phyloP scores from a whole-genome alignment of 2,329 filamentous ascomycete species.

The Polytolypa hystricis region DNA sequence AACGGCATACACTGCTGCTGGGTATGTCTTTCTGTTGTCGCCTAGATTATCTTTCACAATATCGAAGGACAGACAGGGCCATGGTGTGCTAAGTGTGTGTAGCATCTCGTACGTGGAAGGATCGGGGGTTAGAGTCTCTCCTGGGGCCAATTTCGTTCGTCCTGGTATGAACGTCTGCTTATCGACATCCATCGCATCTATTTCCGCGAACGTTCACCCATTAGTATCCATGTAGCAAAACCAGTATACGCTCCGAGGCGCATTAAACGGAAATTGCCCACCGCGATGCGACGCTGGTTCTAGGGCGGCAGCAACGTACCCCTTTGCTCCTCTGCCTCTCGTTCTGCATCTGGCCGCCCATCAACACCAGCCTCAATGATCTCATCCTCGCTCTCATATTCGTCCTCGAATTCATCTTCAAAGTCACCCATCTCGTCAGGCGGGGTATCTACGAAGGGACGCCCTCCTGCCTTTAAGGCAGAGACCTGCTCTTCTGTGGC shows the following conservation, averaged over 20 bases:
- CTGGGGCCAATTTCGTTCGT: constrained; percentile 77
- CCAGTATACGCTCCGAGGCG: not conserved
- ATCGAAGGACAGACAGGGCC: constrained; percentile 96
- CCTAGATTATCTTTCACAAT: constrained; percentile 77
- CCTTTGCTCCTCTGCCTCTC: constrained; percentile 76
- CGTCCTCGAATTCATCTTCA: constrained; percentile 81
- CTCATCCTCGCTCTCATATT: constrained; percentile 89
- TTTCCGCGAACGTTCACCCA: not conserved
- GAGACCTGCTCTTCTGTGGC: constrained; percentile 38
- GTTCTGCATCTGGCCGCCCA: constrained; percentile 80
- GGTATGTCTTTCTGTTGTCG: constrained; percentile 83
- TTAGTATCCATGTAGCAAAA: not conserved
- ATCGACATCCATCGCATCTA: constrained; percentile 83
- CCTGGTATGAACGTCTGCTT: constrained; percentile 93
- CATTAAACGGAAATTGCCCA: constrained; percentile 12
- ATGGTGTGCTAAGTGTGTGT: constrained; percentile 83
- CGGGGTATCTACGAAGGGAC: constrained; percentile 41
- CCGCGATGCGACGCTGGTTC: constrained; percentile 10
- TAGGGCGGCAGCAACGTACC: constrained; percentile 37
- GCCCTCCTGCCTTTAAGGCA: constrained; percentile 51
- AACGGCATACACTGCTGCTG: constrained; percentile 88
- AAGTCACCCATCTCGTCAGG: constrained; percentile 50
- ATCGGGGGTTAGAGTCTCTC: constrained; percentile 84
- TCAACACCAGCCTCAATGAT: constrained; percentile 91
- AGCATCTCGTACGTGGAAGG: constrained; percentile 96